Base-by-base conservation (phyloP, 768 basidiomycete genomes). In the Trametes coccinea region DNA sequence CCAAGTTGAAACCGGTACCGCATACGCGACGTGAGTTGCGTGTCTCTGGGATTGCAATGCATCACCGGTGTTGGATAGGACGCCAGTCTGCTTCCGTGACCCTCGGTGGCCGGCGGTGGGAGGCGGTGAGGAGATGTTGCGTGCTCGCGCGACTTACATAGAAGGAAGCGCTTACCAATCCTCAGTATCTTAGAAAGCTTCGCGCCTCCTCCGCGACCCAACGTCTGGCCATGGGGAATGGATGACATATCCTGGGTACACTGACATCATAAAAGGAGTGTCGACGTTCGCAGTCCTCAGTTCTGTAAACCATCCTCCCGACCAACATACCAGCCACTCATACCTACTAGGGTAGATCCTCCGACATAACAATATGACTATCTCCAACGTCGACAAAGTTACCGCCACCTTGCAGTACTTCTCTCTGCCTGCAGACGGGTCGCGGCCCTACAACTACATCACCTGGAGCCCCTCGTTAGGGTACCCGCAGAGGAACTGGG, bases 391-490 rank as follows among this genome's bases (percentile, higher is more conserved):
- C 22, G 59, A 65, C 51, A 61, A 66, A 4, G 55, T 62, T 14
- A 46, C 70, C 43, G 74, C 76, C 27, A 61, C 67, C 13, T 72
- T 84, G 37, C 43, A 55, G 16, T 84, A 81, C 71, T 73, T 69
- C 50, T 56, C 72, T 10, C 73, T 75, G 1, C 78, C 80, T 10
- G 33, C 60, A 11, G 74, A 79, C 55, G 81, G 81, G 7, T 74
- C 69, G 13, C 74, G 71, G 17, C 78, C 80, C 1, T 83, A 74
- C 68, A 69, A 66, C 47, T 66, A 65, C 39, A 74, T 78, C 61
- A 77, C 78, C 60, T 65, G 64, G 13, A 72, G 77, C 59, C 62
- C 77, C 5, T 56, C 33, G 0, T 75, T 73, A 5, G 79, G 58
- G 7, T 27, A 31, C 31, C 53, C 55, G 17, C 51, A 53, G 33